Percentiles rank a stretch among this genome's conserved stretches.
These are phyloP conservation scores for Pythium angustatum DNA, from an alignment of 352 stramenopile genomes.

Conservation along the genomic window DNA sequence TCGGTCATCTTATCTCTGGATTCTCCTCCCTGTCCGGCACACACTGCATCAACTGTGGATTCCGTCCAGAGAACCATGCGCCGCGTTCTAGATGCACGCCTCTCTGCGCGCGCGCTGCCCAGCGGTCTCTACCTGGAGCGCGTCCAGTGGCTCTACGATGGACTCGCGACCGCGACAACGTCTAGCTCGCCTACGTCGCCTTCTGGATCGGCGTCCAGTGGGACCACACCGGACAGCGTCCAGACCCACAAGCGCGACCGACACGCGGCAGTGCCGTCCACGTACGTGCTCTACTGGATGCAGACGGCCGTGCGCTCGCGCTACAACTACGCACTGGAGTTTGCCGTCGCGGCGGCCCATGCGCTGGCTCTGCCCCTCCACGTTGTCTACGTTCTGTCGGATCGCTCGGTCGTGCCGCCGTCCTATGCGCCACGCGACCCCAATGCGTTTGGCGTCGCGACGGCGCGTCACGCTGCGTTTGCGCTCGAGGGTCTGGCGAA, in stretches of 20 bases:
- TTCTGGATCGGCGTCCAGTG: slow-evolving; percentile 14
- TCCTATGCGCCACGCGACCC: slow-evolving; percentile 38
- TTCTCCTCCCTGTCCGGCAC: neutral
- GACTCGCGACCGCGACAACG: slow-evolving; percentile 18
- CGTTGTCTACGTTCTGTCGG: slow-evolving; percentile 72
- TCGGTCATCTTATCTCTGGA: neutral
- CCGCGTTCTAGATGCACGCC: slow-evolving; percentile 45
- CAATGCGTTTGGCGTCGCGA: slow-evolving; percentile 64
- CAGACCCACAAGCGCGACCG: neutral
- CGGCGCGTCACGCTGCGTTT: slow-evolving; percentile 75
- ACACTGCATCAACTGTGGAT: neutral
- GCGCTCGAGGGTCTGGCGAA: slow-evolving; percentile 66
- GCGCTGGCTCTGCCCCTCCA: slow-evolving; percentile 66
- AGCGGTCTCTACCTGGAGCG: slow-evolving; percentile 64
- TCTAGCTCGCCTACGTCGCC: neutral
- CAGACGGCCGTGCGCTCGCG: slow-evolving; percentile 80
- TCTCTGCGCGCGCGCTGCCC: slow-evolving; percentile 43
- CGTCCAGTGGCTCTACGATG: slow-evolving; percentile 78
- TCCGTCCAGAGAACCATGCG: slow-evolving; percentile 27
- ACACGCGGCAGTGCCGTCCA: neutral
- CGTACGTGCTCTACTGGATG: slow-evolving; percentile 87
- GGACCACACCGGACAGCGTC: slow-evolving; percentile 4
- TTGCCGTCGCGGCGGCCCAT: slow-evolving; percentile 66
- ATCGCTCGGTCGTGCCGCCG: slow-evolving; percentile 46
- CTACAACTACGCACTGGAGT: slow-evolving; percentile 85